phyloP scores from a whole-genome alignment of 208 protist species.

The Strigomonas culicis region DNA sequence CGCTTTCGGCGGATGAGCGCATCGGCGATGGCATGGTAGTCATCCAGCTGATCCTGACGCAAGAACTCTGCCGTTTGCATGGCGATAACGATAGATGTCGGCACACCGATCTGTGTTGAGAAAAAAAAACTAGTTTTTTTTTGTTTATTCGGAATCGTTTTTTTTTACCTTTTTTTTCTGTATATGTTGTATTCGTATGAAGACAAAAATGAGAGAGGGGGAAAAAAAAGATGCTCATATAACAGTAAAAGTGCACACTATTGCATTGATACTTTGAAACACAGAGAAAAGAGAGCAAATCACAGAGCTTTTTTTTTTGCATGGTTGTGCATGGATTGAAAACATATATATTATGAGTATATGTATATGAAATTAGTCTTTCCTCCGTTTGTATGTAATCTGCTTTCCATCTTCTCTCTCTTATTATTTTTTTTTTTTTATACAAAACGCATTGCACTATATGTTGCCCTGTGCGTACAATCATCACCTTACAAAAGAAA shows the following conservation, averaged over 20 bases:
- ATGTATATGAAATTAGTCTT: slow-evolving; percentile 1
- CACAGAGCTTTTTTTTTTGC: not conserved
- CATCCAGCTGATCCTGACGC: too few relatives aligned
- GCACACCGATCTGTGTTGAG: not conserved
- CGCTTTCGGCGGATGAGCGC: slow-evolving; percentile 6
- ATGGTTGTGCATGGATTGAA: not conserved
- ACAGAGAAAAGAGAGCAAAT: not conserved
- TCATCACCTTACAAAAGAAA: slow-evolving; percentile 15
- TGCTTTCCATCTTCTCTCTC: not conserved
- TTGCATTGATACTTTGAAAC: not conserved
- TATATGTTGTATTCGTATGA: too few relatives aligned
- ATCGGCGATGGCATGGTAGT: not conserved
- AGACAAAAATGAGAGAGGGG: not conserved
- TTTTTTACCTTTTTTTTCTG: not conserved
- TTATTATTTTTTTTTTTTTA: slow-evolving; percentile 9
- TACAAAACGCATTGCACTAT: not conserved
- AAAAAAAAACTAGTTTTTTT: not conserved
- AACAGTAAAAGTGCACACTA: not conserved
- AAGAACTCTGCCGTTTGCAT: too few relatives aligned
- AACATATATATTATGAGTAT: slow-evolving; percentile 4
- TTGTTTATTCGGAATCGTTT: not conserved
- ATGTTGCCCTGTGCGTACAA: not conserved
- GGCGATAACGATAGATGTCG: too few relatives aligned
- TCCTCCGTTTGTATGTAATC: not conserved
- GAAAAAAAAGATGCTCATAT: not conserved